Conservation (phyloP, 2,329 filamentous ascomycete species). For the Botrytis porri region DNA sequence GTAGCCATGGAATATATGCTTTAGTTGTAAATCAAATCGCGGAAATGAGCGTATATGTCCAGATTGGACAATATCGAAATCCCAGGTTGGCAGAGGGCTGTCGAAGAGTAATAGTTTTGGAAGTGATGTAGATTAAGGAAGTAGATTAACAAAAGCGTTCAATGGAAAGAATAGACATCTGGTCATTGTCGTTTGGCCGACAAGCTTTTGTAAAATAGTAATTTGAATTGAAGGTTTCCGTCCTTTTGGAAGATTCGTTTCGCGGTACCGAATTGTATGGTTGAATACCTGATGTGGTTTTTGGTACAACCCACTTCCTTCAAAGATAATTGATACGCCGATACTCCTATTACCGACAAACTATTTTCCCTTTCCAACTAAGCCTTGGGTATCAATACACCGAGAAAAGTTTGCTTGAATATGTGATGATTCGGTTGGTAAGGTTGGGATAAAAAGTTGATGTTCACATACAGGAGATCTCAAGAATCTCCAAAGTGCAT, state of each 20-base stretch:
- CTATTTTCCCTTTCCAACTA: not conserved
- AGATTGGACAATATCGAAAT: slow-evolving; percentile 35
- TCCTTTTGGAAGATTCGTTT: slow-evolving; percentile 10
- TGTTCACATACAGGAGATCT: slow-evolving; percentile 10
- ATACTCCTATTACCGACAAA: slow-evolving; percentile 16
- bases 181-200: slow-evolving; percentile 39
- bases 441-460: not conserved
- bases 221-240: not conserved
- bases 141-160: slow-evolving; percentile 38
- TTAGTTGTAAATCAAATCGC: slow-evolving; percentile 25
- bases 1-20: slow-evolving; percentile 44
- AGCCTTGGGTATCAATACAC: not conserved
- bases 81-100: slow-evolving; percentile 35
- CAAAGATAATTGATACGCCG: slow-evolving; percentile 18
- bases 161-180: slow-evolving; percentile 38
- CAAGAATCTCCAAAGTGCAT: slow-evolving; percentile 9
- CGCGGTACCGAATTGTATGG: slow-evolving; percentile 7
- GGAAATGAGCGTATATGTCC: slow-evolving; percentile 36
- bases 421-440: not conserved
- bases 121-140: slow-evolving; percentile 38
- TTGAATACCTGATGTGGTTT: slow-evolving; percentile 15
- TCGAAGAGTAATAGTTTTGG: slow-evolving; percentile 28
- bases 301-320: slow-evolving; percentile 20
- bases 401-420: not conserved
- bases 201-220: slow-evolving; percentile 24